These are phyloP conservation scores for Hymenoscyphus fraxineus DNA, from an alignment of 2,329 filamentous ascomycete genomes.

Conservation along the genomic window DNA sequence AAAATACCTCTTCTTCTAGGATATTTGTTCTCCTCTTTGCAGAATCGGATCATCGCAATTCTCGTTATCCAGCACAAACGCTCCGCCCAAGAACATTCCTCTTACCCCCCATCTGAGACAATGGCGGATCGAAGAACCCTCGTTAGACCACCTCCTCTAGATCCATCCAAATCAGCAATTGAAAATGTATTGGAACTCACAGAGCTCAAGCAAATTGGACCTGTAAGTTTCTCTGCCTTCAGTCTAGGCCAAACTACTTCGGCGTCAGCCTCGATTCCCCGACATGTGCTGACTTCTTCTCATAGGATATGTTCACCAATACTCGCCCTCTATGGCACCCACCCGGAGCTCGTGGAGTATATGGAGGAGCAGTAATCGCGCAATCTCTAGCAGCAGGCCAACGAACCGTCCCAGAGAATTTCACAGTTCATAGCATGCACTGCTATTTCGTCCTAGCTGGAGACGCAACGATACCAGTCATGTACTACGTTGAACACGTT, in stretches of 20 bases:
- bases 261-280: not conserved
- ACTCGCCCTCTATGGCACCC: constrained; percentile 89
- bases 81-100: not conserved
- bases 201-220: constrained; percentile 70
- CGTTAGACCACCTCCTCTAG: constrained; percentile 69
- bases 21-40: not conserved
- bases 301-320: constrained; percentile 88
- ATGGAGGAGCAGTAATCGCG: constrained; percentile 87
- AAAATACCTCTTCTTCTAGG: not conserved
- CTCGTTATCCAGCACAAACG: not conserved
- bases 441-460: constrained; percentile 98
- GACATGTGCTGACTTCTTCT: constrained; percentile 16
- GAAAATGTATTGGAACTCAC: constrained; percentile 88
- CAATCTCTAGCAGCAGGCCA: constrained; percentile 87
- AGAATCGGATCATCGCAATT: not conserved
- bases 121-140: constrained; percentile 51
- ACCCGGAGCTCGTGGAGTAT: constrained; percentile 86
- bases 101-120: not conserved
- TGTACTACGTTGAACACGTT: constrained; percentile 93
- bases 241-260: not conserved
- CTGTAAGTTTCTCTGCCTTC: constrained; percentile 47
- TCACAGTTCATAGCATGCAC: constrained; percentile 92
- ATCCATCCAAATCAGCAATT: constrained; percentile 71
- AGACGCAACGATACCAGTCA: constrained; percentile 75
- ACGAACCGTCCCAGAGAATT: constrained; percentile 75